Percentiles rank a stretch among this genome's conserved stretches.
Conservation (phyloP, 768 basidiomycete species). For the Naematelia aurantialba region DNA sequence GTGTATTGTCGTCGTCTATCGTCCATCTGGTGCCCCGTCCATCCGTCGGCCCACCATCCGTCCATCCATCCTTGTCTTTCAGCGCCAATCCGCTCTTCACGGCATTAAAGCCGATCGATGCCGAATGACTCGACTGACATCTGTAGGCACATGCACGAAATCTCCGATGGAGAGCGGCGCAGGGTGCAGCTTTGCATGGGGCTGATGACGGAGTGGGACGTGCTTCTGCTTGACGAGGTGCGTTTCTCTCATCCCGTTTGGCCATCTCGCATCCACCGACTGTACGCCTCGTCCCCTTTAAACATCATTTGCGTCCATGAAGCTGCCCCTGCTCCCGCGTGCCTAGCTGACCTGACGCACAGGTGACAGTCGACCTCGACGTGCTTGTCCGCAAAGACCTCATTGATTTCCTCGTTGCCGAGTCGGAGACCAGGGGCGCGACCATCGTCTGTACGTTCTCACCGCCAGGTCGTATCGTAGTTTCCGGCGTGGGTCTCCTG, state of each 20-base stretch:
- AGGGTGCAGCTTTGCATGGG: slow-evolving; percentile 93
- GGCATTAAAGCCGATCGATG: neutral
- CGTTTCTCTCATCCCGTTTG: neutral
- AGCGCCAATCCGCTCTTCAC: neutral
- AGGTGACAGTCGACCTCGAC: slow-evolving; percentile 97
- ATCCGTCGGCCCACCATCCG: neutral
- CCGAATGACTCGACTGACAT: slow-evolving; percentile 5
- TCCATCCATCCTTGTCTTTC: neutral
- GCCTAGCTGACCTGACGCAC: no score
- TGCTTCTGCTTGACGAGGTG: slow-evolving; percentile 91
- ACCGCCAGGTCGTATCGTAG: no score
- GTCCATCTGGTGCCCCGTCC: neutral
- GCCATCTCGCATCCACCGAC: neutral
- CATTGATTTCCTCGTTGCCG: slow-evolving; percentile 77
- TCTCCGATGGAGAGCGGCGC: slow-evolving; percentile 93
- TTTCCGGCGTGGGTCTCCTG: no score
- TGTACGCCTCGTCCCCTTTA: no score
- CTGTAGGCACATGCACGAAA: slow-evolving; percentile 79
- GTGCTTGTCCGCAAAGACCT: slow-evolving; percentile 89
- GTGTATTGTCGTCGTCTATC: slow-evolving; percentile 7
- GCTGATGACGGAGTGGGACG: slow-evolving; percentile 89
- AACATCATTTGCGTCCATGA: no score
- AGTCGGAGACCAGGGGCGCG: slow-evolving; percentile 72
- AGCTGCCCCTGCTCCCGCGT: neutral
- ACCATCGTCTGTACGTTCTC: slow-evolving; percentile 77